A percentile compares a stretch with the other conserved stretches of the same genome.
phyloP scores from a whole-genome alignment of 257 asterid genomes.

The Fraxinus pennsylvanica region DNA sequence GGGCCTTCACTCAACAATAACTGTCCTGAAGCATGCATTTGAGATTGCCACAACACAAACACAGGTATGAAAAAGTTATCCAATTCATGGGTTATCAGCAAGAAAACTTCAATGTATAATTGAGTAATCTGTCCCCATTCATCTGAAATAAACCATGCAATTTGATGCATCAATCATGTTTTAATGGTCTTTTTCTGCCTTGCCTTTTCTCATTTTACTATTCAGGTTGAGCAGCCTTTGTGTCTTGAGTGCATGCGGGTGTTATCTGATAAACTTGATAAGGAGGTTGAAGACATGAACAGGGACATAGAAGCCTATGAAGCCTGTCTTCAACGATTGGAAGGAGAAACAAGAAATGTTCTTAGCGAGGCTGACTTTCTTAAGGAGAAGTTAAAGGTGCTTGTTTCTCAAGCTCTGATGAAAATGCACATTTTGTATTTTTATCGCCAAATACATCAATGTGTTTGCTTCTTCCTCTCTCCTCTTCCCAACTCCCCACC shows the following conservation, averaged over 20 bases:
- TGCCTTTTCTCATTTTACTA: neutral
- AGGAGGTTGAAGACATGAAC: slow-evolving; percentile 93
- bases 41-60: slow-evolving; percentile 89
- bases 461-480: slow-evolving; percentile 2
- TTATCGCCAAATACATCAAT: slow-evolving; percentile 10
- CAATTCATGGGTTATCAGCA: slow-evolving; percentile 15
- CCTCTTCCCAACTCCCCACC: neutral
- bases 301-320: slow-evolving; percentile 86
- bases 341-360: slow-evolving; percentile 81
- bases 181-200: slow-evolving; percentile 13
- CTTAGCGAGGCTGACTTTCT: slow-evolving; percentile 88
- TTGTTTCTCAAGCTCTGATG: slow-evolving; percentile 24
- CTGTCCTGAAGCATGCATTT: slow-evolving; percentile 88
- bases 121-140: slow-evolving; percentile 1
- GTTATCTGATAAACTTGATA: slow-evolving; percentile 91
- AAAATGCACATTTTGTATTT: neutral
- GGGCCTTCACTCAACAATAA: slow-evolving; percentile 84
- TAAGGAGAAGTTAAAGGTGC: slow-evolving; percentile 88
- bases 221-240: slow-evolving; percentile 92
- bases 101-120: neutral
- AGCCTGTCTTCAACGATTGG: slow-evolving; percentile 85
- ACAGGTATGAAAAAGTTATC: slow-evolving; percentile 45
- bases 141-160: neutral
- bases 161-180: neutral
- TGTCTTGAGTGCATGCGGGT: slow-evolving; percentile 97